These are phyloP conservation scores for Hapsidospora chrysogenum DNA, from an alignment of 495 filamentous ascomycete genomes.

Conservation along the genomic window DNA sequence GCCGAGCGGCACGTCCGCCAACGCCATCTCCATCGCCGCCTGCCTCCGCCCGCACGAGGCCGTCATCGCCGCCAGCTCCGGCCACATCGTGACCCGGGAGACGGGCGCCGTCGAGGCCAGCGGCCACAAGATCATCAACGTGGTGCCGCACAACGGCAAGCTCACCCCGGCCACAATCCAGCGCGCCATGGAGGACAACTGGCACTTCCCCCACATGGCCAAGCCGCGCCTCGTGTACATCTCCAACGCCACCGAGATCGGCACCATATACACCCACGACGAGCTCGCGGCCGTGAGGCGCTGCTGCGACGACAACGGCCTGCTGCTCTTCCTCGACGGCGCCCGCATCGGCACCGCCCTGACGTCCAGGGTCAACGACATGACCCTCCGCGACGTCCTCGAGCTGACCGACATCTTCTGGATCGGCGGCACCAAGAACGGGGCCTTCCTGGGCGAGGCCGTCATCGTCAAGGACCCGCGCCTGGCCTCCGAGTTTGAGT, in stretches of 20 bases:
- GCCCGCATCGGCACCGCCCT: conserved; percentile 2
- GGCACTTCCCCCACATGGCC: conserved; percentile 4
- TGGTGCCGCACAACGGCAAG: conserved; percentile 1
- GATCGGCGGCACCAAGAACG: conserved; percentile 4
- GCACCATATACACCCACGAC: conserved; percentile 2
- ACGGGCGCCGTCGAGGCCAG: conserved; percentile 3
- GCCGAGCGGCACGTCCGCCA: conserved; percentile 3
- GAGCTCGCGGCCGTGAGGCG: conserved; percentile 1
- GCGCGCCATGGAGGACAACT: conserved; percentile 2
- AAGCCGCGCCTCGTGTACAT: conserved; percentile 3
- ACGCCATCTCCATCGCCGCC: conserved; percentile 3
- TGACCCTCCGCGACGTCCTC: conserved; percentile 1
- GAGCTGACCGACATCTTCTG: conserved; percentile 4
- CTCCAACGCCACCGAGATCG: conserved; percentile 3
- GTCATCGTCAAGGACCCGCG: conserved; percentile 2
- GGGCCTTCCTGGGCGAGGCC: conserved; percentile 2
- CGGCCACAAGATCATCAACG: conserved; percentile 4
- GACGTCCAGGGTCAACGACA: conserved; percentile 1
- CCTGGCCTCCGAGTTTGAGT: conserved; percentile 3
- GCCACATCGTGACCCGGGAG: conserved; percentile 2
- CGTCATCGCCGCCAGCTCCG: conserved; percentile 3
- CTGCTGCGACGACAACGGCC: conserved; percentile 1
- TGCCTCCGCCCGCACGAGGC: conserved; percentile 2
- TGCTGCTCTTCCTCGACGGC: conserved; percentile 2
- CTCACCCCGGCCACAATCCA: not conserved